phyloP scores from a whole-genome alignment of 768 basidiomycete genomes.

The Leccinum rimulosum region DNA sequence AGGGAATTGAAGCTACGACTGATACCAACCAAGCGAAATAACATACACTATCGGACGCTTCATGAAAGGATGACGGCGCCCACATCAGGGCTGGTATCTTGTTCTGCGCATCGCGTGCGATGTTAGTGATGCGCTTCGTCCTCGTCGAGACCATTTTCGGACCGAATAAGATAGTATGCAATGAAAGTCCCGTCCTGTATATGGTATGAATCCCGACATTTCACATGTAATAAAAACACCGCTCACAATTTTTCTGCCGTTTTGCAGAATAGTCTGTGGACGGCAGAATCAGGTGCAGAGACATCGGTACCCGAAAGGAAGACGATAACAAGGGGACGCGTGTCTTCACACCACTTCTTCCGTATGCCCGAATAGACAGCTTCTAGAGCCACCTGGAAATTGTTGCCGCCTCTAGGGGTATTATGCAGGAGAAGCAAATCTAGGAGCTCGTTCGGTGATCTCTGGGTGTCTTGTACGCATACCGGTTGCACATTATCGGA shows the following conservation, averaged over 20 bases:
- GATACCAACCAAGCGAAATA: not conserved
- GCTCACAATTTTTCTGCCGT: slow-evolving; percentile 43
- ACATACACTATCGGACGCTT: slow-evolving; percentile 50
- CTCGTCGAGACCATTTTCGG: slow-evolving; percentile 18
- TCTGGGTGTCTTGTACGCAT: slow-evolving; percentile 42
- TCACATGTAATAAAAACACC: not conserved
- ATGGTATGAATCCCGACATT: not conserved
- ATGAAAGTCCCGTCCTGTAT: slow-evolving; percentile 50
- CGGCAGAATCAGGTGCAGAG: slow-evolving; percentile 26
- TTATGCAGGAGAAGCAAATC: slow-evolving; percentile 32
- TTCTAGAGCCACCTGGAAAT: slow-evolving; percentile 40
- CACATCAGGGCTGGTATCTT: slow-evolving; percentile 27
- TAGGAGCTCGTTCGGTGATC: slow-evolving; percentile 45
- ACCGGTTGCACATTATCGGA: slow-evolving; percentile 21
- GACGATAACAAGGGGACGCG: too few species aligned
- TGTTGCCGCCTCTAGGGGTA: slow-evolving; percentile 38
- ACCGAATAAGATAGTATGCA: slow-evolving; percentile 58
- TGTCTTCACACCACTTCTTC: slow-evolving; percentile 34
- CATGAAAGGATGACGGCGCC: slow-evolving; percentile 43
- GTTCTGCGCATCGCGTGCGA: slow-evolving; percentile 47
- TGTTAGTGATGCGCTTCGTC: slow-evolving; percentile 45
- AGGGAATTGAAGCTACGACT: not conserved
- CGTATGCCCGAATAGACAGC: slow-evolving; percentile 36
- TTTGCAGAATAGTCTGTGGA: slow-evolving; percentile 37
- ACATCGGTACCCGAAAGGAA: too few species aligned